Evolutionary conservation across 768 basidiomycete species (phyloP), one percentile per base, ranked within the genome.

Genomic region (Suillus subaureus): DNA sequence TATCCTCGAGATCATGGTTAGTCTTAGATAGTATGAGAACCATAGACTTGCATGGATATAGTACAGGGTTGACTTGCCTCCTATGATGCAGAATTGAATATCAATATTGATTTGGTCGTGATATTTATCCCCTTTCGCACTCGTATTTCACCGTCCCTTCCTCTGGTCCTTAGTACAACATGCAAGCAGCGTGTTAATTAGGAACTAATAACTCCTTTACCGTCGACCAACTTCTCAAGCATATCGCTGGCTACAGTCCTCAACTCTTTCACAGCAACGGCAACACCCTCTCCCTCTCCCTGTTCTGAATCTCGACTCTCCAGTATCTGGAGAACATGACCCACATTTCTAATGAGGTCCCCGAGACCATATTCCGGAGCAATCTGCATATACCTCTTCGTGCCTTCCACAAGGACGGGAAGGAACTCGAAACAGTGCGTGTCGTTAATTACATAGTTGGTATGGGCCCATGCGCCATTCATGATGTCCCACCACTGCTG

Each of bases 1-100:
- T 35, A 35, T 33, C 31, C 31, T 33, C 31, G 31, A 33, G 31
- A 33, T 33, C 6, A 33, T 8, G 33, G 6, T 35, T 42, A 6
- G 40, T 42, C 6, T 74, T 94, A 81, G 85, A 89, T 47, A 96
- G 96, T 5, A 93, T 97, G 90, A 97, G 97, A 77, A 90, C 94
- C 0, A 85, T 16, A 18, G 26, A 28, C 7, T 18, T 16, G 23
- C 6, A 51, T 26, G 15, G 2, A 51, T 28, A 16, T 16, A 28
- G 2, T 28, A 18, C 26, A 28, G 15, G 9, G 15, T 52, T 47
- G n/a, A 47, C 21, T 47, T 11, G n/a, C n/a, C 11, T 47, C n/a
- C 4, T 9, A n/a, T 47, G 11, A 47, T 47, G 9, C 31, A 31
- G 9, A 47, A 43, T 43, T 21, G 18, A 21, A 21, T 21, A 47